Percentiles rank a stretch among this genome's conserved stretches.
Conservation (phyloP, 2,329 filamentous ascomycete genomes). For the Pseudogymnoascus sp. region DNA sequence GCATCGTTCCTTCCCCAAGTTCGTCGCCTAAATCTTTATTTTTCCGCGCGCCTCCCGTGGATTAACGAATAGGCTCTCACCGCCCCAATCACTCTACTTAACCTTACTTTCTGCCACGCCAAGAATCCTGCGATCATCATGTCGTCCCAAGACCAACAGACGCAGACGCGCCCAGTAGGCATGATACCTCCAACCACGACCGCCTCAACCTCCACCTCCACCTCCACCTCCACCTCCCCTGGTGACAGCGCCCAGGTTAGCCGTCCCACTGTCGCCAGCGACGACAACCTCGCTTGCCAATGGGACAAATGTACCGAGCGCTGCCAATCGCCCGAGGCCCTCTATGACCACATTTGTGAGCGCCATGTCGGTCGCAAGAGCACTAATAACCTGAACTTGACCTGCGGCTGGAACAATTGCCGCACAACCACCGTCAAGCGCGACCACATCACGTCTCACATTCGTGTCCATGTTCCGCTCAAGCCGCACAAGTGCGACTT, state of each 20-base stretch:
- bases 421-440: constrained; percentile 96
- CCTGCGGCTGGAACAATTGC: constrained; percentile 94
- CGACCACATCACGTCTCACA: constrained; percentile 98
- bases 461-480: constrained; percentile 94
- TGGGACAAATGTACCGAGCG: constrained; percentile 33
- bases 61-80: not conserved
- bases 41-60: not conserved
- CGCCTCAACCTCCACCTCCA: constrained; percentile 12
- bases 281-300: constrained; percentile 32
- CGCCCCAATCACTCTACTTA: not conserved
- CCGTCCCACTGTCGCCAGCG: constrained; percentile 17
- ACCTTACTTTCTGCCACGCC: not conserved
- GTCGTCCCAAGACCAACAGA: constrained; percentile 5
- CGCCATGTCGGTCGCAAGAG: constrained; percentile 97
- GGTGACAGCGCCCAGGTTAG: constrained; percentile 15
- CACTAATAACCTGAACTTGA: constrained; percentile 96
- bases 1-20: not conserved
- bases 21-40: not conserved
- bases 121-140: not conserved
- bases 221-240: constrained; percentile 12
- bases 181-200: not conserved
- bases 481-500: constrained; percentile 99
- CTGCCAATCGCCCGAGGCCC: constrained; percentile 30
- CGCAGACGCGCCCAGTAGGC: not conserved
- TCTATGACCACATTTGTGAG: constrained; percentile 85